Evolutionary conservation across 2,329 filamentous ascomycete species (phyloP), one percentile per base, ranked within the genome.

Genomic region (Cadophora luteo-olivacea): DNA sequence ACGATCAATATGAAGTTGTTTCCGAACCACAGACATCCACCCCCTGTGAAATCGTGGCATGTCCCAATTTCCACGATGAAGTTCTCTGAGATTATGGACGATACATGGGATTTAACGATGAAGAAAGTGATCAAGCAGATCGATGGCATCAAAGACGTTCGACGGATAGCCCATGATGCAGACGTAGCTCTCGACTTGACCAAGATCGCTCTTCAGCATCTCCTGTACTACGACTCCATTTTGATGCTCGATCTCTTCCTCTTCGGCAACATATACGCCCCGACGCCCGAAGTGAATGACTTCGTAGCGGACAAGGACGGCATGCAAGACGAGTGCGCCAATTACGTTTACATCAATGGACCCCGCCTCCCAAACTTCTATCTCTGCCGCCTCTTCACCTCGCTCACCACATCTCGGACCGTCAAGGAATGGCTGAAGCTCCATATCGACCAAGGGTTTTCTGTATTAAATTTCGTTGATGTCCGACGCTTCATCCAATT

Each of bases 1-100:
- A 97, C 93, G 0, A 90, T 97, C 80, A 97, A 97, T 80, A 92
- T 97, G 86, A 97, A 97, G 81, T 87, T 97, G 61, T 97, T 97
- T 79, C 94, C 93, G 0, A 89, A 92, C 58, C 91, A 95, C 75
- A 85, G 89, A 0, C 87, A 89, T 19, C 94, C 94, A 1, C 89
- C 93, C 0, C 85, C 89, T 3, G 91, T 98, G 66, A 90, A 91
- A 75, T 88, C 92, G 58, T 97, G 93, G 91, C 93, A 98, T 77
- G 96, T 99, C 1, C 96, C 96, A 4, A 87, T 99, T 25, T 84
- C 85, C 74, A 91, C 90, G 79, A 88, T 88, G 77, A 89, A 89
- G 73, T 86, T 91, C 69, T 78, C 82, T 72, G 84, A 88, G 78
- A 82, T 92, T 77, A 83, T 92, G 79, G 82, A 91, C 76, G 84